These are phyloP conservation scores for Furculomyces boomerangus DNA, from an alignment of 371 early-diverging fungal genomes.

Conservation along the genomic window DNA sequence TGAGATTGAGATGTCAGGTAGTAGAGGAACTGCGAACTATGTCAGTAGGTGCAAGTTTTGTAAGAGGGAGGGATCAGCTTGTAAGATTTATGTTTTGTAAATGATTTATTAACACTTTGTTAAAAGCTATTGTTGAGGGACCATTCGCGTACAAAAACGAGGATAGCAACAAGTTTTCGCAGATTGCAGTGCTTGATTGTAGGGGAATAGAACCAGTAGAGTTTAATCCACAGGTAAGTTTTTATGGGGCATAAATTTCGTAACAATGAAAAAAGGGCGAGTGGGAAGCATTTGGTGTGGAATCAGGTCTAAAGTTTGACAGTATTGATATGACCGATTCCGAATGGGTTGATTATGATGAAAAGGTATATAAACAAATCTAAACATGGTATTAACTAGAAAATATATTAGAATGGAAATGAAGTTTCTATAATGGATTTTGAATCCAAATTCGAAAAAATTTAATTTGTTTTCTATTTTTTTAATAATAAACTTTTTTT, in stretches of 20 bases:
- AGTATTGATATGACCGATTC: constrained; percentile 63
- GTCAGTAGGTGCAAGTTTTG: constrained; percentile 89
- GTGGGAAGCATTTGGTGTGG: constrained; percentile 52
- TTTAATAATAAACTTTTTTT: too few relatives aligned
- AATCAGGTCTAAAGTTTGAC: constrained; percentile 50
- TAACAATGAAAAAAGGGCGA: constrained; percentile 26
- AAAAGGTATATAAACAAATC: constrained; percentile 29
- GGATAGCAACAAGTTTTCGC: constrained; percentile 36
- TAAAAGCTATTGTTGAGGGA: constrained; percentile 11
- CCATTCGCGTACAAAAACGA: constrained; percentile 41
- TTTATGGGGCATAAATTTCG: background rate
- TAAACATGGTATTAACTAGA: background rate
- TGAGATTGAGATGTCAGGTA: constrained; percentile 22
- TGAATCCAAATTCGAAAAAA: constrained; percentile 10
- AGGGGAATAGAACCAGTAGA: constrained; percentile 71
- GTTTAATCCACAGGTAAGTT: constrained; percentile 49
- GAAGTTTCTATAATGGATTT: constrained; percentile 29
- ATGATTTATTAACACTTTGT: background rate
- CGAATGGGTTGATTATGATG: constrained; percentile 85
- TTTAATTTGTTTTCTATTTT: background rate
- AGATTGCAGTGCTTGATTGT: constrained; percentile 57
- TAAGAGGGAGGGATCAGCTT: constrained; percentile 53
- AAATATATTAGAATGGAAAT: constrained; percentile 9
- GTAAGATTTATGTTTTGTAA: constrained; percentile 21
- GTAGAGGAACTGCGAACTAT: constrained; percentile 68